Conservation (phyloP, 306 rosid species). For the Hippophae gyantsensis region DNA sequence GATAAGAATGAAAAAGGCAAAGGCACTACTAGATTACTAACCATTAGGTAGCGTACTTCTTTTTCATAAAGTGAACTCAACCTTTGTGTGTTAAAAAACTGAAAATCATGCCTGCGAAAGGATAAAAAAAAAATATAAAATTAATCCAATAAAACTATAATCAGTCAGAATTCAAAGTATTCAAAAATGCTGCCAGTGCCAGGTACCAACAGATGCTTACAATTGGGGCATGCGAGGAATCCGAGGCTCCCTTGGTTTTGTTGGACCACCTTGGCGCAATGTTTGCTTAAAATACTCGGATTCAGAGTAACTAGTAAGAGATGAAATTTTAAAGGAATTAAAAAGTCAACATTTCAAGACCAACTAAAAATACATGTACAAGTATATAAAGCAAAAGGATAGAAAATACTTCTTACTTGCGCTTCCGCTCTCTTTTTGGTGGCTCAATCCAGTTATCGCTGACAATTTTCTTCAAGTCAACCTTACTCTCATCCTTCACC, state of each 20-base stretch:
- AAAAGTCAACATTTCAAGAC: slow-evolving; percentile 11
- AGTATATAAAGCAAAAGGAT: slow-evolving; percentile 3
- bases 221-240: slow-evolving; percentile 99
- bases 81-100: slow-evolving; percentile 90
- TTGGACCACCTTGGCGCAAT: slow-evolving; percentile 90
- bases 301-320: slow-evolving; percentile 66
- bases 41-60: slow-evolving; percentile 97
- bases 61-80: slow-evolving; percentile 88
- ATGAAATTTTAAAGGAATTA: slow-evolving; percentile 1
- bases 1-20: slow-evolving; percentile 11
- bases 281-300: slow-evolving; percentile 97
- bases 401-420: slow-evolving; percentile 44
- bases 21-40: slow-evolving; percentile 31
- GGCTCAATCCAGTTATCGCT: slow-evolving; percentile 98
- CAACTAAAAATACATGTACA: slow-evolving; percentile 5
- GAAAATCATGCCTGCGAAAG: slow-evolving; percentile 75
- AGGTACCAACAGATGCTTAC: slow-evolving; percentile 37
- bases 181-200: slow-evolving; percentile 3
- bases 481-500: slow-evolving; percentile 75
- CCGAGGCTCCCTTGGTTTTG: slow-evolving; percentile 90
- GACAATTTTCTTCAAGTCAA: slow-evolving; percentile 90
- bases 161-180: background rate
- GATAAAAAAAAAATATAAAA: slow-evolving; percentile 3
- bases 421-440: slow-evolving; percentile 92
- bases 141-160: background rate